phyloP scores from a whole-genome alignment of 169 alveolate species.

The Neospora caninum region DNA sequence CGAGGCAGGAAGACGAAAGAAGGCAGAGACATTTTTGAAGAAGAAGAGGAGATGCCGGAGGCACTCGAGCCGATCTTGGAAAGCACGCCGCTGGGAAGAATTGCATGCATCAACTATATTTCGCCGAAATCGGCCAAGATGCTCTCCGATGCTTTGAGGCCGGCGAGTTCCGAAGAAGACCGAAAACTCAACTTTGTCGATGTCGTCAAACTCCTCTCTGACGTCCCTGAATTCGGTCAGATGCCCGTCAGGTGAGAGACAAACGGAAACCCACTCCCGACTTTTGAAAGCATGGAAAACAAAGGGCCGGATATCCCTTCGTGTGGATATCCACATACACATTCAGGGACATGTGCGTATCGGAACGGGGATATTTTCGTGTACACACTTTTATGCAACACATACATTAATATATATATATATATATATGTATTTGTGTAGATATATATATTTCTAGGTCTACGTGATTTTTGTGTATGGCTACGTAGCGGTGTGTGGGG shows the following conservation, averaged over 20 bases:
- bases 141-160: not conserved
- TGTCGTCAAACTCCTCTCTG: conserved; percentile 13
- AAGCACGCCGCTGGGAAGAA: conserved; percentile 38
- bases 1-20: conserved; percentile 4
- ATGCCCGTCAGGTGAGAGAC: conserved; percentile 55
- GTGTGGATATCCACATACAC: too few species aligned
- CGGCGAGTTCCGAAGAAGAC: not conserved
- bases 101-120: conserved; percentile 35
- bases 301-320: too few species aligned
- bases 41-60: not conserved
- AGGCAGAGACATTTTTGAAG: not conserved
- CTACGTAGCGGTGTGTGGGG: too few species aligned
- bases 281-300: too few species aligned
- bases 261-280: too few species aligned
- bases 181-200: conserved; percentile 15
- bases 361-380: too few species aligned
- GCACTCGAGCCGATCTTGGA: conserved; percentile 44
- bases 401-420: too few species aligned
- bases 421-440: too few species aligned
- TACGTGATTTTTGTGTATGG: too few species aligned
- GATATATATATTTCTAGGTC: too few species aligned
- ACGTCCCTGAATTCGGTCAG: conserved; percentile 18
- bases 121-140: conserved; percentile 9
- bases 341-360: too few species aligned
- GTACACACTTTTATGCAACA: too few species aligned